Evolutionary conservation across 176 grass and related monocot genomes (phyloP).

Genomic region (Cenchrus purpureus): DNA sequence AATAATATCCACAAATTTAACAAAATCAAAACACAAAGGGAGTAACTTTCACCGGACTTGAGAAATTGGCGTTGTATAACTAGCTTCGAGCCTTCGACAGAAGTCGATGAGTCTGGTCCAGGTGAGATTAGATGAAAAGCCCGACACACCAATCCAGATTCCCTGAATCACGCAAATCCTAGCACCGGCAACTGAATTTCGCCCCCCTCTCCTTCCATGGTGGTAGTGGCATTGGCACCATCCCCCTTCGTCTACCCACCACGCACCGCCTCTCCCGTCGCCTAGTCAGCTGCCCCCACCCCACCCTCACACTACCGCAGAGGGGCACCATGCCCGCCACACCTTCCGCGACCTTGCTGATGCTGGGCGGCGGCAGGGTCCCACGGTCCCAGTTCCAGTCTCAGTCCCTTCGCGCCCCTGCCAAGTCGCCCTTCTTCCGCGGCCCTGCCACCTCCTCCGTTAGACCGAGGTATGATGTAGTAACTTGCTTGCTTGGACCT

Average conservation of each 20-base stretch:
- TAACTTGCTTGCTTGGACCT: too few relatives aligned
- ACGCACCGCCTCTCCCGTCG: not conserved
- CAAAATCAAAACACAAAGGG: too few relatives aligned
- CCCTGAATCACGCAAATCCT: too few relatives aligned
- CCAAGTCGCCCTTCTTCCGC: constrained; percentile 43
- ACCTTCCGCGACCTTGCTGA: constrained; percentile 28
- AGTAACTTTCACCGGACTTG: too few relatives aligned
- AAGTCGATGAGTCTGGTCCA: too few relatives aligned
- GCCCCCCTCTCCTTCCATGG: constrained; percentile 7
- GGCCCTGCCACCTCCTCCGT: not conserved
- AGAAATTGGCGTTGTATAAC: too few relatives aligned
- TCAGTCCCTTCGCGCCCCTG: constrained; percentile 50
- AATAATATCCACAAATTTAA: too few relatives aligned
- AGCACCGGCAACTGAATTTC: too few relatives aligned
- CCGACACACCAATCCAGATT: too few relatives aligned
- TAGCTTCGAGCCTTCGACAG: too few relatives aligned
- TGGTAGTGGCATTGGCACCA: constrained; percentile 14
- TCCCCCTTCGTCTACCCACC: not conserved
- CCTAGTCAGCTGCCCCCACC: not conserved
- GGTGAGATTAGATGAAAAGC: too few relatives aligned
- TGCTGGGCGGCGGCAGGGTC: constrained; percentile 39
- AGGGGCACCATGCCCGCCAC: constrained; percentile 27
- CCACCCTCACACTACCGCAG: not conserved
- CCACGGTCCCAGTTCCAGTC: constrained; percentile 40
- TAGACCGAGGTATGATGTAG: too few relatives aligned